Evolutionary conservation across 331 rosid species (phyloP).

Genomic region (Phaseolus coccineus): DNA sequence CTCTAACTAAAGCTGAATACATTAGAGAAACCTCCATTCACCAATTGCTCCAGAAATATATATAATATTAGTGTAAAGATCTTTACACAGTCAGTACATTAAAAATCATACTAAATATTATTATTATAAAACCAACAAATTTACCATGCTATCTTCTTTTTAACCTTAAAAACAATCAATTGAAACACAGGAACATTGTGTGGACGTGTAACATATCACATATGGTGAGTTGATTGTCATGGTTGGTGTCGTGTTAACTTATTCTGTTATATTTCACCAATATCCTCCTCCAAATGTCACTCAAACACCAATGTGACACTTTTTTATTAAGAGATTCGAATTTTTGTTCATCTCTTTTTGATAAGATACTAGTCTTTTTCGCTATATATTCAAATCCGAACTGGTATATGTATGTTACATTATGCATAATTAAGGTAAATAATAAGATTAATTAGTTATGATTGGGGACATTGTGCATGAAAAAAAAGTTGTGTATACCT

Average conservation of each 20-base stretch:
- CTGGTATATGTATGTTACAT: background rate
- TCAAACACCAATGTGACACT: too few species aligned
- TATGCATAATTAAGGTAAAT: background rate
- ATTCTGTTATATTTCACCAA: too few species aligned
- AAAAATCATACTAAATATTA: background rate
- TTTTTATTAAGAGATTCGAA: too few species aligned
- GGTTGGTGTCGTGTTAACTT: background rate
- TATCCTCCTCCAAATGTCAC: too few species aligned
- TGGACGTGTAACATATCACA: background rate
- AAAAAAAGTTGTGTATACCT: constrained; percentile 47
- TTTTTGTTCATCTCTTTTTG: too few species aligned
- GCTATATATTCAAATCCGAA: background rate
- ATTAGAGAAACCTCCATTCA: background rate
- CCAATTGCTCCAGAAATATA: background rate
- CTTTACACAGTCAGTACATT: background rate
- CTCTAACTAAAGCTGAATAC: background rate
- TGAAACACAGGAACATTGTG: background rate
- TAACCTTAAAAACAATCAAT: background rate
- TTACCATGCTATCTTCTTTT: background rate
- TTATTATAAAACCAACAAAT: background rate
- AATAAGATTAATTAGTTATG: background rate
- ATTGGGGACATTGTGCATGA: background rate
- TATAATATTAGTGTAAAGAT: background rate
- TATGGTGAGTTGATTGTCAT: background rate
- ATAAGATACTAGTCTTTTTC: too few species aligned